Percentiles rank a stretch among this genome's conserved stretches.
phyloP scores from a whole-genome alignment of 2,329 filamentous ascomycete genomes.

The Aspergillus candidus region DNA sequence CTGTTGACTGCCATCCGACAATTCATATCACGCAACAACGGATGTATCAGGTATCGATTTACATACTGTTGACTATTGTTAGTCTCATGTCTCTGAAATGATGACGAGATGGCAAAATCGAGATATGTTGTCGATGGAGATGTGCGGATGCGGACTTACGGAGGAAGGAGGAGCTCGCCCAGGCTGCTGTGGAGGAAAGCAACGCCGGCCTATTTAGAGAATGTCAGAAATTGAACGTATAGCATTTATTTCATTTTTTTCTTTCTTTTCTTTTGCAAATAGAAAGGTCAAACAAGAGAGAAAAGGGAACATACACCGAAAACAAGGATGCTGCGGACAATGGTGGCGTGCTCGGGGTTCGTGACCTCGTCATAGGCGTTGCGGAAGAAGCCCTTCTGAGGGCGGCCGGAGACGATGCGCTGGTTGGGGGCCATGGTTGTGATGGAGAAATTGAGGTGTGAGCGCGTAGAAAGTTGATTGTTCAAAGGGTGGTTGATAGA shows the following conservation, averaged over 20 bases:
- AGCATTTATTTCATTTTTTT: not conserved
- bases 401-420: conserved; percentile 43
- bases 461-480: too few relatives aligned
- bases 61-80: conserved; percentile 12
- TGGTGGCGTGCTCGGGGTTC: conserved; percentile 60
- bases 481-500: too few relatives aligned
- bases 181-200: conserved; percentile 63
- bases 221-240: not conserved
- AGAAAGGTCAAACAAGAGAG: not conserved
- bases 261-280: not conserved
- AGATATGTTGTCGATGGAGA: not conserved
- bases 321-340: conserved; percentile 61
- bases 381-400: conserved; percentile 48
- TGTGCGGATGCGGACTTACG: conserved; percentile 38
- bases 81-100: conserved; percentile 4
- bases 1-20: conserved; percentile 1
- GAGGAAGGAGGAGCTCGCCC: conserved; percentile 62
- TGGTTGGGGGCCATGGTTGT: conserved; percentile 59
- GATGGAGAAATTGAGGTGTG: conserved; percentile 1
- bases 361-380: conserved; percentile 58
- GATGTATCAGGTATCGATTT: conserved; percentile 10
- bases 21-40: conserved; percentile 5
- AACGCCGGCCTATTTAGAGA: conserved; percentile 52
- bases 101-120: conserved; percentile 11
- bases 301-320: conserved; percentile 55